phyloP scores from a whole-genome alignment of 257 asterid genomes.

The Scutellaria baicalensis region DNA sequence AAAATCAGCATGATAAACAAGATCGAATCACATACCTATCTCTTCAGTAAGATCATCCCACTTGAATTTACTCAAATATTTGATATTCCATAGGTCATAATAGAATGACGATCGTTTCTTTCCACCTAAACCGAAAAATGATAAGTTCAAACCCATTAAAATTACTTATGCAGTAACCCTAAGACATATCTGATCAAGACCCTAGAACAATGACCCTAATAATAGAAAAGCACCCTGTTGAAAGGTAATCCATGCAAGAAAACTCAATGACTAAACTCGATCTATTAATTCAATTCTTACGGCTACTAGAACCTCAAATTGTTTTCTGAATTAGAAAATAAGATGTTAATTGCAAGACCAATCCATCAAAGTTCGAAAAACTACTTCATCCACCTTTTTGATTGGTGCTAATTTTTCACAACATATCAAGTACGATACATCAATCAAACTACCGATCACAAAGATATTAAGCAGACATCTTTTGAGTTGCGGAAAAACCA shows the following conservation, averaged over 20 bases:
- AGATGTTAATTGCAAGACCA: background rate
- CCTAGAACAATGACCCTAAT: background rate
- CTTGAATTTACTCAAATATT: conserved; percentile 91
- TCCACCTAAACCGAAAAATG: conserved; percentile 55
- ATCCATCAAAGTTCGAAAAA: background rate
- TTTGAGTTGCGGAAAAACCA: background rate
- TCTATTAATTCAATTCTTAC: background rate
- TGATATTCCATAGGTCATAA: conserved; percentile 92
- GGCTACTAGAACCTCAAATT: background rate
- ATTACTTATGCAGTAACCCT: background rate
- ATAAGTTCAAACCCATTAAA: background rate
- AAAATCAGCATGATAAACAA: background rate
- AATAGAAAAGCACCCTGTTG: background rate
- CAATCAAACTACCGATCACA: background rate
- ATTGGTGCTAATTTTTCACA: background rate
- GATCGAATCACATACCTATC: conserved; percentile 35
- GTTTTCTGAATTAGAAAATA: background rate
- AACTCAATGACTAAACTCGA: background rate
- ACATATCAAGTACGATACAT: background rate
- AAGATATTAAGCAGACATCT: background rate
- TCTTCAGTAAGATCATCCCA: conserved; percentile 97
- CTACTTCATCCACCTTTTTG: background rate
- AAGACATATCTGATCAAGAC: background rate
- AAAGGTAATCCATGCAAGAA: background rate
- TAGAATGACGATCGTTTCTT: conserved; percentile 76